Percentiles rank a stretch among this genome's conserved stretches.
Evolutionary conservation across 2,329 filamentous ascomycete species (phyloP).

Genomic region (Zelopaecilomyces penicillatus): DNA sequence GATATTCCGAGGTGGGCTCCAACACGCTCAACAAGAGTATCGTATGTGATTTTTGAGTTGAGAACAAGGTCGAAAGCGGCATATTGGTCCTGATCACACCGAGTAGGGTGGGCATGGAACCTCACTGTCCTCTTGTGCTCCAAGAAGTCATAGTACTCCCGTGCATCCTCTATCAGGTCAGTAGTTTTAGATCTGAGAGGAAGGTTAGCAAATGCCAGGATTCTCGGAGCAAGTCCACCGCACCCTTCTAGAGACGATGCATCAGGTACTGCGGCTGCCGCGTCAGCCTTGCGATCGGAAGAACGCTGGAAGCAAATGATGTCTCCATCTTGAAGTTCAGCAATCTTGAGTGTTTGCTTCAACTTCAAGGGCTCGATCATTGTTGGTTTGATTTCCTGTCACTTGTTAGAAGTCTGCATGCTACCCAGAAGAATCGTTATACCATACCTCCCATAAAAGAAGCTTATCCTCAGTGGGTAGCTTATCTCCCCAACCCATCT

Average conservation of each 20-base stretch:
- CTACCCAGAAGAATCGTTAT: not conserved
- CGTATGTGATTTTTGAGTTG: slow-evolving; percentile 84
- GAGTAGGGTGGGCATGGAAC: slow-evolving; percentile 61
- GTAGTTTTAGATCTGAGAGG: slow-evolving; percentile 17
- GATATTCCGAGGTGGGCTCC: slow-evolving; percentile 69
- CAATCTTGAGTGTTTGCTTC: slow-evolving; percentile 79
- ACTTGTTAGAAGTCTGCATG: slow-evolving; percentile 6
- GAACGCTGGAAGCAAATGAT: slow-evolving; percentile 87
- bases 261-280: slow-evolving; percentile 6
- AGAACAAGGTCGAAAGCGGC: slow-evolving; percentile 67
- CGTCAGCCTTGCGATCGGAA: slow-evolving; percentile 37
- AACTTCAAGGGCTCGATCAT: slow-evolving; percentile 96
- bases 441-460: slow-evolving; percentile 64
- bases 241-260: too few species aligned
- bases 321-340: slow-evolving; percentile 94
- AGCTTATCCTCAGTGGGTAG: slow-evolving; percentile 54
- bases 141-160: slow-evolving; percentile 88
- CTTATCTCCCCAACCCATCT: slow-evolving; percentile 80
- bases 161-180: slow-evolving; percentile 61
- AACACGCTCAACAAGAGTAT: slow-evolving; percentile 76
- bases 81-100: slow-evolving; percentile 48
- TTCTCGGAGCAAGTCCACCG: too few species aligned
- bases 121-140: slow-evolving; percentile 72
- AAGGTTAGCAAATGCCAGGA: not conserved
- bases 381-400: slow-evolving; percentile 82